Percentiles rank a stretch among this genome's conserved stretches.
phyloP scores from a whole-genome alignment of 306 rosid genomes.

The Quercus rubra region DNA sequence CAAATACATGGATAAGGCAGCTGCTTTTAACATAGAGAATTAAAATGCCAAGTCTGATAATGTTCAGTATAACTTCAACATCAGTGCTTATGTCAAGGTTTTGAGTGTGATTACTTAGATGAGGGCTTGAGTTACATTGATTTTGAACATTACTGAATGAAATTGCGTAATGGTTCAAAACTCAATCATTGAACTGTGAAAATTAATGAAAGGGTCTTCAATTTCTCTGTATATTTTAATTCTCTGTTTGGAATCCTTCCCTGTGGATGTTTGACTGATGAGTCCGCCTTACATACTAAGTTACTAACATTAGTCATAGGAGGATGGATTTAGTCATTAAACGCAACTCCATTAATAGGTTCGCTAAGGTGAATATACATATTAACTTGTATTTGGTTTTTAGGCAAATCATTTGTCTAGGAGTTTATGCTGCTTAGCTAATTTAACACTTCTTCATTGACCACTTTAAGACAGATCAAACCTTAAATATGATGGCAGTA shows the following conservation, averaged over 20 bases:
- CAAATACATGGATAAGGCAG: constrained; percentile 39
- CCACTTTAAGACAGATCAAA: not conserved
- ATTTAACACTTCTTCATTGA: not conserved
- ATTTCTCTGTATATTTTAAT: not conserved
- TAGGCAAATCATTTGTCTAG: not conserved
- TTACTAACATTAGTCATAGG: not conserved
- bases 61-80: constrained; percentile 22
- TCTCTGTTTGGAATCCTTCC: not conserved
- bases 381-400: not conserved
- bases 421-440: not conserved
- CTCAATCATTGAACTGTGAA: constrained; percentile 11
- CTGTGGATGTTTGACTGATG: not conserved
- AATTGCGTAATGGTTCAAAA: constrained; percentile 24
- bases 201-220: not conserved
- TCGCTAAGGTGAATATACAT: not conserved
- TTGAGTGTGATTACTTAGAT: constrained; percentile 38
- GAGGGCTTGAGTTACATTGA: constrained; percentile 17
- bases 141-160: constrained; percentile 26
- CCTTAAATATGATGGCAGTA: not conserved
- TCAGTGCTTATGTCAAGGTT: constrained; percentile 17
- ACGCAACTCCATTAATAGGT: not conserved
- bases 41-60: constrained; percentile 23
- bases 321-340: not conserved
- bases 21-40: constrained; percentile 30
- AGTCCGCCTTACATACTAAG: not conserved